Percentiles rank a stretch among this genome's conserved stretches.
Evolutionary conservation across 306 rosid species (phyloP).

Genomic region (Cicer cuneatum): DNA sequence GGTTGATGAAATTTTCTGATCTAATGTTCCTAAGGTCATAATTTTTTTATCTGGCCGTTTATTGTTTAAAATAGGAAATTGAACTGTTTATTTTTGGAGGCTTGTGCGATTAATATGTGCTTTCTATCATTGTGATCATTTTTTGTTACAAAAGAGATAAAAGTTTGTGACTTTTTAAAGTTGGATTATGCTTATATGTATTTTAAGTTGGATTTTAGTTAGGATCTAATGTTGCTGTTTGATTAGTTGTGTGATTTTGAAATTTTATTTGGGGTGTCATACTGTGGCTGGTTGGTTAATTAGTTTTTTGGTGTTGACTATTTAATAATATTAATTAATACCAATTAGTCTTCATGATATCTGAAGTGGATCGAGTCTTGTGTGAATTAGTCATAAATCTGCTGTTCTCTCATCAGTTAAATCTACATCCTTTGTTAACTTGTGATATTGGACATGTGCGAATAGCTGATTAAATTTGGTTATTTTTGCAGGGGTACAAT

Average conservation of each 20-base stretch:
- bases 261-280: background rate
- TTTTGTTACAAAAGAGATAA: background rate
- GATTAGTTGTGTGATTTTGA: constrained; percentile 2
- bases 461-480: background rate
- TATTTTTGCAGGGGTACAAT: constrained; percentile 40
- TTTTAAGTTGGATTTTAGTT: background rate
- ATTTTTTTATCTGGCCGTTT: background rate
- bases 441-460: background rate
- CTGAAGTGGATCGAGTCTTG: background rate
- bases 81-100: background rate
- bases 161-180: background rate
- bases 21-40: background rate
- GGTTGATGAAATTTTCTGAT: background rate
- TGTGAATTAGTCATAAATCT: background rate
- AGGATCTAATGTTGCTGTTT: background rate
- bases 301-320: constrained; percentile 16
- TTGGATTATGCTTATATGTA: background rate
- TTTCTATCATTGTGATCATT: background rate
- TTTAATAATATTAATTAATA: background rate
- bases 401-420: background rate
- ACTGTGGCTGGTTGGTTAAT: background rate
- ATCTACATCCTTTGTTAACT: background rate
- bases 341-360: background rate
- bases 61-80: background rate
- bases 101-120: background rate